Evolutionary conservation across 2,329 filamentous ascomycete species (phyloP).

Genomic region (Aaosphaeria arxii): DNA sequence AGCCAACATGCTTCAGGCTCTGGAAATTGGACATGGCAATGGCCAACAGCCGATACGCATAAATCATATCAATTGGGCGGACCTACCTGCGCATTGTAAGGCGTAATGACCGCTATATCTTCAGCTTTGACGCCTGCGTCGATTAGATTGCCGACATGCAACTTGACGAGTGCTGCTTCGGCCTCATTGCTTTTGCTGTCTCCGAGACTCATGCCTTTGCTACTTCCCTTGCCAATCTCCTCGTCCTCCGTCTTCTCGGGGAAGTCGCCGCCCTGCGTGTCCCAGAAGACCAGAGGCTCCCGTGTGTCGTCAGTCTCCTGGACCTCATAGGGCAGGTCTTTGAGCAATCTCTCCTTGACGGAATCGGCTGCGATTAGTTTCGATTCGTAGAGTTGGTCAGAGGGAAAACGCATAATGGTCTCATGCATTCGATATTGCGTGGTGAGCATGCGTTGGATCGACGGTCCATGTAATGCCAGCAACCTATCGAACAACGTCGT

Average conservation of each 20-base stretch:
- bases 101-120: slow-evolving; percentile 91
- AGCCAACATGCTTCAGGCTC: not conserved
- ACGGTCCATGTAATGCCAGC: slow-evolving; percentile 72
- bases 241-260: slow-evolving; percentile 78
- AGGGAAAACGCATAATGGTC: slow-evolving; percentile 91
- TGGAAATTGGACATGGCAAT: too few species aligned
- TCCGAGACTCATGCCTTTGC: slow-evolving; percentile 53
- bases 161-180: slow-evolving; percentile 77
- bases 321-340: slow-evolving; percentile 74
- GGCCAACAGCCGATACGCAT: too few species aligned
- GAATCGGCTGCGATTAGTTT: slow-evolving; percentile 76
- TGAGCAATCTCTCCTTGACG: slow-evolving; percentile 73
- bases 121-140: slow-evolving; percentile 73
- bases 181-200: slow-evolving; percentile 91
- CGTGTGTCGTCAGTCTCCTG: slow-evolving; percentile 79
- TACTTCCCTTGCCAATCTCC: slow-evolving; percentile 49
- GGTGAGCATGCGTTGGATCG: slow-evolving; percentile 91
- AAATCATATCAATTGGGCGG: too few species aligned
- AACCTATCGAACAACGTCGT: slow-evolving; percentile 92
- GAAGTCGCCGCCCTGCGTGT: slow-evolving; percentile 93
- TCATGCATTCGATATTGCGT: slow-evolving; percentile 99
- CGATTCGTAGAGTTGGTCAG: slow-evolving; percentile 79
- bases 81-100: slow-evolving; percentile 86
- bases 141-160: slow-evolving; percentile 75
- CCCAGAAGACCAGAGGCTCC: slow-evolving; percentile 88